Percentiles rank a stretch among this genome's conserved stretches.
Evolutionary conservation across 2,329 filamentous ascomycete genomes (phyloP).

Genomic region (Lachnellula cervina): DNA sequence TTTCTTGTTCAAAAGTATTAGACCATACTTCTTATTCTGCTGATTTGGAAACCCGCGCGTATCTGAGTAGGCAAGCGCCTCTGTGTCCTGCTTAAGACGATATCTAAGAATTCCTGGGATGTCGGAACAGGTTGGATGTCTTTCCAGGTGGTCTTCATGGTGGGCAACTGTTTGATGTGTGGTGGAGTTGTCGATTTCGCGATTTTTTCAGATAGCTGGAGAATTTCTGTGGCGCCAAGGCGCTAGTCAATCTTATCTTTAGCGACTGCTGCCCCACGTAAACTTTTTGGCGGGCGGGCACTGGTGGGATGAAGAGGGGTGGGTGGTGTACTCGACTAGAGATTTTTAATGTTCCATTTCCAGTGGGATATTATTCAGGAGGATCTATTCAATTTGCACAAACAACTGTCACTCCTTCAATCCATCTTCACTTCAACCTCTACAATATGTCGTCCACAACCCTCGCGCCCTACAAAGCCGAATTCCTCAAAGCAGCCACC

Average conservation of each 20-base stretch:
- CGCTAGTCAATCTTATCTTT: slow-evolving; percentile 16
- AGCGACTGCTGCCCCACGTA: slow-evolving; percentile 6
- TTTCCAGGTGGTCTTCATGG: slow-evolving; percentile 63
- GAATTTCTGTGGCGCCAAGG: slow-evolving; percentile 6
- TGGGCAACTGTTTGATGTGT: slow-evolving; percentile 26
- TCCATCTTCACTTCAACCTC: background rate
- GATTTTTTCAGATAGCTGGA: slow-evolving; percentile 7
- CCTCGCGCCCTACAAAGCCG: slow-evolving; percentile 62
- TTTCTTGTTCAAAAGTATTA: slow-evolving; percentile 3
- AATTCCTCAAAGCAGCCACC: slow-evolving; percentile 67
- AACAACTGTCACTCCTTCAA: background rate
- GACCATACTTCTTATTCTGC: slow-evolving; percentile 66
- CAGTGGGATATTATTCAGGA: background rate
- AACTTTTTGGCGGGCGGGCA: background rate
- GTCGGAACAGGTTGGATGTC: slow-evolving; percentile 86
- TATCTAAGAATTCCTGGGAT: slow-evolving; percentile 94
- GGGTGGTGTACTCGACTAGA: background rate
- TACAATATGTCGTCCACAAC: slow-evolving; percentile 17
- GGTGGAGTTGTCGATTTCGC: slow-evolving; percentile 1
- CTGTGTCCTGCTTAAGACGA: slow-evolving; percentile 91
- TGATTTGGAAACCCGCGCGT: slow-evolving; percentile 63
- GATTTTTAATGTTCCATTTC: background rate
- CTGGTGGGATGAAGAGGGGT: background rate
- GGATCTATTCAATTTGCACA: background rate
- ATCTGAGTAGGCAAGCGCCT: slow-evolving; percentile 92